Evolutionary conservation across 2,329 filamentous ascomycete genomes (phyloP).

Genomic region (Trichoderma sp.): DNA sequence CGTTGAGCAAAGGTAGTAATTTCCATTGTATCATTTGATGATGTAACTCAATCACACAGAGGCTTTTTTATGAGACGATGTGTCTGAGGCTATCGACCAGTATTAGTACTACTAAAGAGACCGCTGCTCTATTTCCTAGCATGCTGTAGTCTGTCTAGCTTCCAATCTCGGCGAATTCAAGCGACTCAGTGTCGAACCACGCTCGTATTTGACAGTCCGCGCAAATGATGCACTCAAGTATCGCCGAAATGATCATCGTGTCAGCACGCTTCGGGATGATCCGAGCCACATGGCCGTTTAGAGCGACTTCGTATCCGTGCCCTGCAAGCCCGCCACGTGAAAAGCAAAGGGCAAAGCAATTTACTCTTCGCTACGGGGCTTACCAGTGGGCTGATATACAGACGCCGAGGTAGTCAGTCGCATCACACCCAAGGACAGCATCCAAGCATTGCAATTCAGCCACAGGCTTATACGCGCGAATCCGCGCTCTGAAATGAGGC

Average conservation of each 20-base stretch:
- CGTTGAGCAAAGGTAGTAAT: not conserved
- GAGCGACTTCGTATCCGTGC: constrained; percentile 9
- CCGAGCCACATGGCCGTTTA: constrained; percentile 11
- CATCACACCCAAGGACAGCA: no score
- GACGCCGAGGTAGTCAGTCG: no score
- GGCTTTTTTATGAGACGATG: not conserved
- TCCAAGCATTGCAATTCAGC: not conserved
- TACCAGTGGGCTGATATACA: not conserved
- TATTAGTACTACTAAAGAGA: no score
- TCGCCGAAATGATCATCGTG: not conserved
- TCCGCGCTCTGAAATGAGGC: constrained; percentile 16
- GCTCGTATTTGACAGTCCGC: not conserved
- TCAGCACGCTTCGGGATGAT: constrained; percentile 7
- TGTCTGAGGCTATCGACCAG: not conserved
- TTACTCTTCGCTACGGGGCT: not conserved
- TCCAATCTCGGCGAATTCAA: not conserved
- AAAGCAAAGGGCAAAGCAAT: not conserved
- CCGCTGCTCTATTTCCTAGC: not conserved
- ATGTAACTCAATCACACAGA: not conserved
- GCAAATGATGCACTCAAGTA: not conserved
- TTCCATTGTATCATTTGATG: not conserved
- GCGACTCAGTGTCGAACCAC: not conserved
- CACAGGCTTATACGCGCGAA: not conserved
- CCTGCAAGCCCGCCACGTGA: constrained; percentile 12
- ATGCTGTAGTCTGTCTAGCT: not conserved